Conservation (phyloP, 345 rosid species). For the Brassica cretica region DNA sequence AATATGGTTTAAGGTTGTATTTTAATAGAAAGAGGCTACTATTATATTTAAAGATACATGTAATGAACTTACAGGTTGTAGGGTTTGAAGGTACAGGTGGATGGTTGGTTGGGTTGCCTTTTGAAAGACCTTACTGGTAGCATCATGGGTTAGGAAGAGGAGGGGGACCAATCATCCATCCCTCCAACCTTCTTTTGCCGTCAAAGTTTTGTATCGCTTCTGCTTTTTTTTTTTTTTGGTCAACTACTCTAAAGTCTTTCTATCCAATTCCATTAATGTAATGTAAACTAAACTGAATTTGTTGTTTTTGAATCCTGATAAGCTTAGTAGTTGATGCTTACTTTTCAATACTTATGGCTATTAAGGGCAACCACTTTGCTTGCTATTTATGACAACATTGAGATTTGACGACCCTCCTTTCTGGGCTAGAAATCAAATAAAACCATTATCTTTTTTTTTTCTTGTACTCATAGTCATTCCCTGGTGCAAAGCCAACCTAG, state of each 20-base stretch:
- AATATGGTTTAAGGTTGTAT: neutral
- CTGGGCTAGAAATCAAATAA: neutral
- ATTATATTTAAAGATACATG: neutral
- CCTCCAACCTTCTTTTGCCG: constrained; percentile 5
- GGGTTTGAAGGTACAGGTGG: neutral
- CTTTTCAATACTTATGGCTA: neutral
- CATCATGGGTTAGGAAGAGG: constrained; percentile 22
- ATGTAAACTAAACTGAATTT: neutral
- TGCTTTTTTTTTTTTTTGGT: neutral
- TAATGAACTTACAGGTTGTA: neutral
- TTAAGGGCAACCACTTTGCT: constrained; percentile 1
- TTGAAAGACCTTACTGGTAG: constrained; percentile 23
- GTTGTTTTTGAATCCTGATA: neutral
- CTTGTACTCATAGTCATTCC: neutral
- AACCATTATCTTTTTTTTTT: neutral
- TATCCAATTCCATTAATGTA: neutral
- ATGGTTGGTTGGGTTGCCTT: constrained; percentile 17
- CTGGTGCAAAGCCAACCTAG: neutral
- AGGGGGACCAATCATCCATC: constrained; percentile 18
- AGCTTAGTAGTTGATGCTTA: neutral
- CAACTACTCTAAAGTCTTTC: neutral
- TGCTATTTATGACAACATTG: neutral
- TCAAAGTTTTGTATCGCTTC: neutral
- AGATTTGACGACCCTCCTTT: neutral
- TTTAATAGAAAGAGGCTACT: neutral